A percentile compares a stretch with the other conserved stretches of the same genome.
phyloP scores from a whole-genome alignment of 2,329 filamentous ascomycete species.

The Talaromyces albobiverticillius region DNA sequence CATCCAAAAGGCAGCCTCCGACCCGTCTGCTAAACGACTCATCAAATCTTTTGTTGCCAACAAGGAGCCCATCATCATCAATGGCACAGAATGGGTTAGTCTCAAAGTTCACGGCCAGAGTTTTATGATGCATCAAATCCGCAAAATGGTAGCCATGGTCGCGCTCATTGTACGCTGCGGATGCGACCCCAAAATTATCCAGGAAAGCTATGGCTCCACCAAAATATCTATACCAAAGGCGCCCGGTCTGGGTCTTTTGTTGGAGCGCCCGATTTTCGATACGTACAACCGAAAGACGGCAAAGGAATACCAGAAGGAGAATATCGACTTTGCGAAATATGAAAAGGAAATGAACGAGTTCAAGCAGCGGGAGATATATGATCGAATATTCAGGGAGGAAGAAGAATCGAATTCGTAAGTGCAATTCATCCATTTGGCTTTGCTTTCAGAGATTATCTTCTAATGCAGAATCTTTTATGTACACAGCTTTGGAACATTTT shows the following conservation, averaged over 20 bases:
- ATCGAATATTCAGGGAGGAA: slow-evolving; percentile 85
- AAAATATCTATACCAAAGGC: slow-evolving; percentile 91
- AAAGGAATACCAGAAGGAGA: slow-evolving; percentile 60
- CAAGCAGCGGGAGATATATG: slow-evolving; percentile 89
- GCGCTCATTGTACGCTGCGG: slow-evolving; percentile 81
- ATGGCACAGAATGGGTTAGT: slow-evolving; percentile 91
- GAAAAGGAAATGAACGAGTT: slow-evolving; percentile 79
- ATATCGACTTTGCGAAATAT: slow-evolving; percentile 75
- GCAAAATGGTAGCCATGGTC: slow-evolving; percentile 97
- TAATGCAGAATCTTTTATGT: not conserved
- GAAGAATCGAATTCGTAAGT: slow-evolving; percentile 82
- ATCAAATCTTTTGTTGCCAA: slow-evolving; percentile 91
- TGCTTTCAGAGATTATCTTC: not conserved
- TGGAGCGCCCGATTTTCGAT: slow-evolving; percentile 90
- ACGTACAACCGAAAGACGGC: slow-evolving; percentile 73
- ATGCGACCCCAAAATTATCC: slow-evolving; percentile 67
- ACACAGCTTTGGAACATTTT: slow-evolving; percentile 71
- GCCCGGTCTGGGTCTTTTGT: slow-evolving; percentile 78
- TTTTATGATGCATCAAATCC: slow-evolving; percentile 99
- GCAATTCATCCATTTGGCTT: not conserved
- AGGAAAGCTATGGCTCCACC: slow-evolving; percentile 67
- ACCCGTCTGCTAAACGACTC: slow-evolving; percentile 81
- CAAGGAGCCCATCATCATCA: slow-evolving; percentile 73
- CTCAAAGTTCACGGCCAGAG: slow-evolving; percentile 95
- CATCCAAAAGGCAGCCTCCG: slow-evolving; percentile 75